Base-by-base conservation (phyloP, 208 protist genomes). In the Blechomonas ayalai region DNA sequence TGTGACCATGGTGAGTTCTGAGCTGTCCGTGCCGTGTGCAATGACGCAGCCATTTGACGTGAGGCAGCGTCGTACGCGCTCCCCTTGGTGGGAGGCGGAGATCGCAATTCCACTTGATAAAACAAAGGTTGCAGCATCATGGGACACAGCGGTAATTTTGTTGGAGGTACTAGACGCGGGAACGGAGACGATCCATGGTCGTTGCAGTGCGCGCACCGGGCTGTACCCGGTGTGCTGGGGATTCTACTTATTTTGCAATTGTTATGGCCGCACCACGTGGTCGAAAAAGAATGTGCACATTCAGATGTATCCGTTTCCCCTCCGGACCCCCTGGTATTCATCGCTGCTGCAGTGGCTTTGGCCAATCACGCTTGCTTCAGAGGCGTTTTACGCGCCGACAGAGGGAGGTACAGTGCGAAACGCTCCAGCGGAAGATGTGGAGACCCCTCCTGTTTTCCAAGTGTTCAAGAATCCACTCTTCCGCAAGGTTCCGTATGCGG, bases 201-300 rank as follows among this genome's bases (percentile, higher is more conserved):
- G 72, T 44, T 72, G 59, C 24, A 28, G 74, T 23, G 35, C 62
- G 2, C 60, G 73, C 31, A 27, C 40, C 0, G 76, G 62, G 10
- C 34, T 90, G 4, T 82, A 88, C 29, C 82, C 67, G 15, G 72
- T 90, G 28, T 80, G 73, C 56, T 94, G 85, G 85, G 85, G 76
- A 8, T 94, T 73, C 59, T 44, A 73, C 48, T 77, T 77, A 49
- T 52, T 94, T 10, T 59, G 70, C 41, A 77, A 83, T 43, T 51
- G 51, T 24, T 43, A 61, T 37, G 82, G 79, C 4, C 33, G 52
- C 26, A 58, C 54, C 4, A 68, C 9, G 33, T 38, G 10, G 12
- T 24, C 5, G 24, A 22, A 2, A 35, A 40, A 3, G 44, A 19
- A 40, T 8, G 15, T 82, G n/a, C 58, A 87, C 44, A 15, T 91